Conservation (phyloP, 2,329 filamentous ascomycete species). For the Penicillium digitatum region DNA sequence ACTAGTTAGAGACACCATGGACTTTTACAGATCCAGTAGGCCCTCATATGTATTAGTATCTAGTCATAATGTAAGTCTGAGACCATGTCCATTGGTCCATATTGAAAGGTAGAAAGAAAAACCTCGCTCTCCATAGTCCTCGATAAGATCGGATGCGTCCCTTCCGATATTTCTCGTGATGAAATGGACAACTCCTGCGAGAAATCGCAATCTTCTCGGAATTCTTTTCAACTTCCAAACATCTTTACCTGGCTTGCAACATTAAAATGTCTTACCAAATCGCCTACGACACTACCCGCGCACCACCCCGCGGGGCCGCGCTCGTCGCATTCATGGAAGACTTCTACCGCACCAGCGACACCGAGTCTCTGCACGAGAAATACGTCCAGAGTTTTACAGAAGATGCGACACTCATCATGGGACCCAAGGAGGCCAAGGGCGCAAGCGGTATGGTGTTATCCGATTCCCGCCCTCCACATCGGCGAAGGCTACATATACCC, state of each 20-base stretch:
- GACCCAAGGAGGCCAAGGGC: slow-evolving; percentile 34
- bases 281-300: slow-evolving; percentile 23
- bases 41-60: not conserved
- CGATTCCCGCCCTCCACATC: not conserved
- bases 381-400: slow-evolving; percentile 35
- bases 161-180: slow-evolving; percentile 16
- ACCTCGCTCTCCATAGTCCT: not conserved
- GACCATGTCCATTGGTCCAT: not conserved
- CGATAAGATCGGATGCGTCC: slow-evolving; percentile 21
- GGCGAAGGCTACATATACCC: not conserved
- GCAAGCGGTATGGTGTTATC: slow-evolving; percentile 25
- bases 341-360: slow-evolving; percentile 38
- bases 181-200: slow-evolving; percentile 5
- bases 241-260: not conserved
- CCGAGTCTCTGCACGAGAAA: slow-evolving; percentile 33
- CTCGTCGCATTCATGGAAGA: slow-evolving; percentile 34
- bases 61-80: not conserved
- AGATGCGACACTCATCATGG: slow-evolving; percentile 39
- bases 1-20: not conserved
- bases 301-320: slow-evolving; percentile 23
- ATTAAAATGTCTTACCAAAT: slow-evolving; percentile 35
- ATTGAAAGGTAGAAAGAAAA: not conserved
- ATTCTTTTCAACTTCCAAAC: not conserved
- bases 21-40: not conserved
- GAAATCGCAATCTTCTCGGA: not conserved